Evolutionary conservation across 1,139 yeast species (phyloP), one percentile per base, ranked within the genome.

Genomic region (Taphrina deformans): DNA sequence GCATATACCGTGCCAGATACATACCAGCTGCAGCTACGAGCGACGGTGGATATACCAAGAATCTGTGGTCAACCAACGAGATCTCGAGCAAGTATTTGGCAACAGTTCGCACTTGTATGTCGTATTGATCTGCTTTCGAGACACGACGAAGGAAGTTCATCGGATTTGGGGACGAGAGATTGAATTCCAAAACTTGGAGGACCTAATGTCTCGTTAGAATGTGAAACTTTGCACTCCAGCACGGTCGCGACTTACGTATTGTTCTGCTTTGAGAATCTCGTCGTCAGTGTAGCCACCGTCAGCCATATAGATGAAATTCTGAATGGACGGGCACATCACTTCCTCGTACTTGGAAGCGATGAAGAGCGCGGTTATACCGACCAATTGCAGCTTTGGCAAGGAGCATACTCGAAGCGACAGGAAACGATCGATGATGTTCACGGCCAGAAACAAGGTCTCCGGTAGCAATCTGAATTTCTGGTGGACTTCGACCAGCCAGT

Each of bases 321-420:
- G 84, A 65, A 91, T 89, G 46, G 95, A 86, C 16, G 98, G 98
- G 9, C 93, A 85, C 74, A 89, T 89, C 56, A 92, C 96, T 77
- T 92, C 98, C 78, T 92, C 98, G 75, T 89, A 91, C 77, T 93
- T 93, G 26, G 97, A 93, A 40, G 98, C 97, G 70, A 92, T 88
- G 76, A 92, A 90, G 69, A 93, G 77, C 24, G 96, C 85, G 0
- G 97, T 91, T 0, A 96, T 88, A 12, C 98, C 98, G 56, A 92
- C 84, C 66, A 92, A 80, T 79, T 93, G 99, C 67, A 93, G 79
- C 77, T 89, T 86, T 73, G 88, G 92, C 68, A 91, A 84, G 71
- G 88, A 90, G 46, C 91, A 96, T 59, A 84, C 81, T 72, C 88
- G 95, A 68, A 83, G 80, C 21, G 93, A 86, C 82, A 93, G 83